These are phyloP conservation scores for Luzula sylvatica DNA, from an alignment of 176 grass and related monocot species.

Conservation along the genomic window DNA sequence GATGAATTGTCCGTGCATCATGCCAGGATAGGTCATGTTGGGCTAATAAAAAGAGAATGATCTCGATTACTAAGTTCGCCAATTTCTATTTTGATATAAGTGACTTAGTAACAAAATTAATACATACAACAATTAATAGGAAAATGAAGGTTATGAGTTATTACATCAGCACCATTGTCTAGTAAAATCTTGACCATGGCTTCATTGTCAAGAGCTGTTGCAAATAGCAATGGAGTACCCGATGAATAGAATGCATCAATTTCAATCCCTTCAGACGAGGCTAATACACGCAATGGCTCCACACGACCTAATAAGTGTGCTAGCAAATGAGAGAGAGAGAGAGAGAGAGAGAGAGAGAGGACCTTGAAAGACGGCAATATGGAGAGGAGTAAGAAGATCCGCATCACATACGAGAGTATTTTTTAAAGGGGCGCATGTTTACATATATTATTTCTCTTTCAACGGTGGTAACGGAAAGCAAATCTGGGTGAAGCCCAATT, in stretches of 20 bases:
- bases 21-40: no score
- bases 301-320: slow-evolving; percentile 25
- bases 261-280: slow-evolving; percentile 28
- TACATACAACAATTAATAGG: not conserved
- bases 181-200: slow-evolving; percentile 25
- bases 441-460: no score
- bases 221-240: slow-evolving; percentile 22
- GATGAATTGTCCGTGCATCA: not conserved
- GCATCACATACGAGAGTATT: no score
- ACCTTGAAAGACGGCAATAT: no score
- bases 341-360: no score
- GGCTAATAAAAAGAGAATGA: not conserved
- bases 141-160: not conserved
- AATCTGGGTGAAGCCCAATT: no score
- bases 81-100: no score
- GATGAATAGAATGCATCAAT: slow-evolving; percentile 9
- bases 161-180: not conserved
- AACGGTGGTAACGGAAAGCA: no score
- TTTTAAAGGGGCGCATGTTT: no score
- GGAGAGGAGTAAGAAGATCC: no score
- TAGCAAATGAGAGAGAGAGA: no score
- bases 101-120: not conserved
- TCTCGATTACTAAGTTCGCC: no score
- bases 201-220: slow-evolving; percentile 15
- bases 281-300: slow-evolving; percentile 22